Percentiles rank a stretch among this genome's conserved stretches.
These are phyloP conservation scores for Biscogniauxia marginata DNA, from an alignment of 2,329 filamentous ascomycete genomes.

Conservation along the genomic window DNA sequence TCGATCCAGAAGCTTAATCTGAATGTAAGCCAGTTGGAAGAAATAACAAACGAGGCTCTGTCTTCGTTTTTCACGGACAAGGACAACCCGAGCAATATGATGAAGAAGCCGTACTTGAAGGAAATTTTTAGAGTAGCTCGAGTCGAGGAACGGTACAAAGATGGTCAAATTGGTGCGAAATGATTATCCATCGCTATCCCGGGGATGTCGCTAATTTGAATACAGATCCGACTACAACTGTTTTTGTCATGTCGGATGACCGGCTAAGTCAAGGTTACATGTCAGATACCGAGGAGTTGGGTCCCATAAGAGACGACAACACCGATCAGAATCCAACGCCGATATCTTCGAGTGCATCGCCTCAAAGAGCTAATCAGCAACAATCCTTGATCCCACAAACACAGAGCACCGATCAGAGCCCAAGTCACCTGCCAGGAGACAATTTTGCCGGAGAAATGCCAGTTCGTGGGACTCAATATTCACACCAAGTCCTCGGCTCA, in stretches of 20 bases:
- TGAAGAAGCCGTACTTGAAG: conserved; percentile 55
- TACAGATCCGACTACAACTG: conserved; percentile 34
- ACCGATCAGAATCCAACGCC: conserved; percentile 39
- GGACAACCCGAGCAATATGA: conserved; percentile 49
- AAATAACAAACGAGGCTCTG: conserved; percentile 57
- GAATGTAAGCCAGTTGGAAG: conserved; percentile 55
- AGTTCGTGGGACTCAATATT: conserved; percentile 41
- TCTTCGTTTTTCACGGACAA: conserved; percentile 58
- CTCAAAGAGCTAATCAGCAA: conserved; percentile 34
- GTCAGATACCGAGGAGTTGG: conserved; percentile 48
- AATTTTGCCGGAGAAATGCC: conserved; percentile 39
- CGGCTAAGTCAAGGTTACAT: conserved; percentile 47
- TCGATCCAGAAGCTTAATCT: conserved; percentile 54
- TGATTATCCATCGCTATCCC: conserved; percentile 5
- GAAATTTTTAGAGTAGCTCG: conserved; percentile 63
- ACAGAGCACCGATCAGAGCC: conserved; percentile 37
- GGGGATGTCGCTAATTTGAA: background rate
- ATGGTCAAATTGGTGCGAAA: conserved; percentile 55
- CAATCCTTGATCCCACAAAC: conserved; percentile 37
- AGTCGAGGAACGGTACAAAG: conserved; percentile 54
- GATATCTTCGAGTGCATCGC: conserved; percentile 36
- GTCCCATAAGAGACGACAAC: conserved; percentile 40
- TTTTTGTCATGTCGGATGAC: conserved; percentile 54
- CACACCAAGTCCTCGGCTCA: conserved; percentile 40
- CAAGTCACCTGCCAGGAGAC: conserved; percentile 23